These are phyloP conservation scores for Metschnikowia amazonensis DNA, from an alignment of 805 yeast genomes.

Conservation along the genomic window DNA sequence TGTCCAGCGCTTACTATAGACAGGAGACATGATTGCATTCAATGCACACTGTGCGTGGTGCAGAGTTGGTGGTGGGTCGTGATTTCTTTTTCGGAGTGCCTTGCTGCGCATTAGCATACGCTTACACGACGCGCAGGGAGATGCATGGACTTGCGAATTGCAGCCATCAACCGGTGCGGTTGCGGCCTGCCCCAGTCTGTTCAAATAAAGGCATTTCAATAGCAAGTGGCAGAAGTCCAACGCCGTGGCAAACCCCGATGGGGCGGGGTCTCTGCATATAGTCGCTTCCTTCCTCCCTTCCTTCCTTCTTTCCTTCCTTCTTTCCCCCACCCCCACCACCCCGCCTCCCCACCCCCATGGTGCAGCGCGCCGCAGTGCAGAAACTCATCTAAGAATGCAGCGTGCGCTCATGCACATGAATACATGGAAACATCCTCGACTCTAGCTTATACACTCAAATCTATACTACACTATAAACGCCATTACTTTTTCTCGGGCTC, in stretches of 20 bases:
- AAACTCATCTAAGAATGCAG: neutral
- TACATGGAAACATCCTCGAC: neutral
- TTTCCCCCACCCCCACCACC: too few relatives aligned
- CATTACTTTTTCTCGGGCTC: constrained; percentile 16
- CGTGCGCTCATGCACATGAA: constrained; percentile 2
- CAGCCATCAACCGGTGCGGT: too few relatives aligned
- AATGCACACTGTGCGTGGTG: constrained; percentile 5
- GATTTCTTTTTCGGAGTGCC: constrained; percentile 1
- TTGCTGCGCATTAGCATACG: constrained; percentile 2
- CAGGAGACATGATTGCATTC: neutral
- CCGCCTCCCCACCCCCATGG: too few relatives aligned
- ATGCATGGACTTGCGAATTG: neutral
- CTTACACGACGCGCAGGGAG: constrained; percentile 2
- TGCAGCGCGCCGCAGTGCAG: constrained; percentile 4
- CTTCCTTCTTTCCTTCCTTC: too few relatives aligned
- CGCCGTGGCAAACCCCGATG: too few relatives aligned
- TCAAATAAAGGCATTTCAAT: too few relatives aligned
- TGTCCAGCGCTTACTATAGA: neutral
- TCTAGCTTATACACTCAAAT: constrained; percentile 3
- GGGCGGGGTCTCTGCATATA: neutral
- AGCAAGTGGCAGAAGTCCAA: too few relatives aligned
- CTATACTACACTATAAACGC: constrained; percentile 14
- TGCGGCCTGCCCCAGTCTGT: too few relatives aligned
- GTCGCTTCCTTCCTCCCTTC: too few relatives aligned
- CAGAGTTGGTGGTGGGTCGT: neutral